Conservation (phyloP, 352 stramenopile species). For the Phytophthora uliginosa region DNA sequence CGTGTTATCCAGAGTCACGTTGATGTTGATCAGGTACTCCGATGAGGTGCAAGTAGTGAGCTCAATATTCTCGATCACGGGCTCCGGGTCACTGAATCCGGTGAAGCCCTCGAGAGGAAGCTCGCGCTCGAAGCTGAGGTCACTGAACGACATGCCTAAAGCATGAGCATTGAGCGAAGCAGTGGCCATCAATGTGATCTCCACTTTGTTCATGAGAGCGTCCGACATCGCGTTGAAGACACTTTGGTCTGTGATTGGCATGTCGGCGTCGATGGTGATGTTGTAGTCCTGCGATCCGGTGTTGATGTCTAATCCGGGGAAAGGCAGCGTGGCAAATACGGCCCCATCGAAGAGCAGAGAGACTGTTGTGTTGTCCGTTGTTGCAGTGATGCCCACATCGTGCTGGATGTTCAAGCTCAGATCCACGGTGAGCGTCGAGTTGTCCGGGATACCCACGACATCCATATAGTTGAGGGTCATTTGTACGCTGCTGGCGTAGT, state of each 20-base stretch:
- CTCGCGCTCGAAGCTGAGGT: slow-evolving; percentile 56
- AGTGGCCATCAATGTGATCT: slow-evolving; percentile 45
- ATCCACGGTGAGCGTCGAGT: slow-evolving; percentile 51
- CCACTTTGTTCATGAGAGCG: slow-evolving; percentile 45
- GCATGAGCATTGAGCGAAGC: slow-evolving; percentile 48
- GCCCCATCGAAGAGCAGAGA: slow-evolving; percentile 51
- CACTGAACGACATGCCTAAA: slow-evolving; percentile 55
- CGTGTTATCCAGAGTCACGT: slow-evolving; percentile 63
- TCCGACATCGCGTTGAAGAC: slow-evolving; percentile 58
- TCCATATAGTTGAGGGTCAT: slow-evolving; percentile 76
- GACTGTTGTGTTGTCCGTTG: slow-evolving; percentile 51
- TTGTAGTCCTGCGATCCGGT: slow-evolving; percentile 57
- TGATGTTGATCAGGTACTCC: slow-evolving; percentile 54
- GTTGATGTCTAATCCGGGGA: slow-evolving; percentile 55
- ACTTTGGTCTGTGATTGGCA: slow-evolving; percentile 46
- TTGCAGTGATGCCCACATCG: slow-evolving; percentile 45
- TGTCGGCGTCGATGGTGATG: slow-evolving; percentile 48
- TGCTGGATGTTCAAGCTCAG: slow-evolving; percentile 62
- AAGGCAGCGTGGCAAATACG: slow-evolving; percentile 52
- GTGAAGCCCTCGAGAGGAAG: slow-evolving; percentile 58
- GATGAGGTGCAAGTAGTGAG: slow-evolving; percentile 43
- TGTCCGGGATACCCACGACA: slow-evolving; percentile 50
- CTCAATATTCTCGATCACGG: slow-evolving; percentile 65
- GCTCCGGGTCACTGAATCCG: slow-evolving; percentile 53
- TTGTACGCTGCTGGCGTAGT: slow-evolving; percentile 57